phyloP scores from a whole-genome alignment of 345 rosid species.

The Gossypium ekmanianum region DNA sequence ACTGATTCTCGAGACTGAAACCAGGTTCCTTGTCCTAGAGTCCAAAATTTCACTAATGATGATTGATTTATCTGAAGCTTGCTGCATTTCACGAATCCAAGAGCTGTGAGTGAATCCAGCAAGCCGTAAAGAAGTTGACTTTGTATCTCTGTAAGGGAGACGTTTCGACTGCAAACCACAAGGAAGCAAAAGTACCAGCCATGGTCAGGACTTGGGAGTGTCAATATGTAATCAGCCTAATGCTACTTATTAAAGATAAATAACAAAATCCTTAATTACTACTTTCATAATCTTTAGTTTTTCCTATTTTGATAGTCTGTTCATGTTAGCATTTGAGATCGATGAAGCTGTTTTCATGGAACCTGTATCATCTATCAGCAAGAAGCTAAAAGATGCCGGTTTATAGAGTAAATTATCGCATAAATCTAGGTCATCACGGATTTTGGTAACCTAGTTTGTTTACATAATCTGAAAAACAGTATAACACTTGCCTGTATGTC shows the following conservation, averaged over 20 bases:
- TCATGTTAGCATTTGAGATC: not conserved
- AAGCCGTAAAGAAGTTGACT: conserved; percentile 35
- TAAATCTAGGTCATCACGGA: not conserved
- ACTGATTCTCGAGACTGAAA: conserved; percentile 88
- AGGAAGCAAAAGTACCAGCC: conserved; percentile 14
- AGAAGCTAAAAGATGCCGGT: not conserved
- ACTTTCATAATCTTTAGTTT: not conserved
- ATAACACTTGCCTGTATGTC: conserved; percentile 68
- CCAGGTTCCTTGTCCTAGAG: conserved; percentile 91
- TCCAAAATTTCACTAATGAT: conserved; percentile 89
- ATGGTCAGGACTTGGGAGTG: conserved; percentile 11
- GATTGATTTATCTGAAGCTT: conserved; percentile 81
- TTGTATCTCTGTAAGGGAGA: conserved; percentile 64
- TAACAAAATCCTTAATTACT: not conserved
- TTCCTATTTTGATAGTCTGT: not conserved
- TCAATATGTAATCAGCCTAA: not conserved
- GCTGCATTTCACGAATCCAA: conserved; percentile 94
- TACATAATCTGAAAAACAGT: not conserved
- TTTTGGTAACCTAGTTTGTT: not conserved
- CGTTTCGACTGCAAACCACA: conserved; percentile 64
- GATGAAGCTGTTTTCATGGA: not conserved
- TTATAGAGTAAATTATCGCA: not conserved
- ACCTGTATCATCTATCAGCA: not conserved
- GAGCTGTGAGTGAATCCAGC: conserved; percentile 77
- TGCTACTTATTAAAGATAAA: conserved; percentile 2